These are phyloP conservation scores for Silene vulgaris DNA, from an alignment of 179 eudicot genomes.

Conservation along the genomic window DNA sequence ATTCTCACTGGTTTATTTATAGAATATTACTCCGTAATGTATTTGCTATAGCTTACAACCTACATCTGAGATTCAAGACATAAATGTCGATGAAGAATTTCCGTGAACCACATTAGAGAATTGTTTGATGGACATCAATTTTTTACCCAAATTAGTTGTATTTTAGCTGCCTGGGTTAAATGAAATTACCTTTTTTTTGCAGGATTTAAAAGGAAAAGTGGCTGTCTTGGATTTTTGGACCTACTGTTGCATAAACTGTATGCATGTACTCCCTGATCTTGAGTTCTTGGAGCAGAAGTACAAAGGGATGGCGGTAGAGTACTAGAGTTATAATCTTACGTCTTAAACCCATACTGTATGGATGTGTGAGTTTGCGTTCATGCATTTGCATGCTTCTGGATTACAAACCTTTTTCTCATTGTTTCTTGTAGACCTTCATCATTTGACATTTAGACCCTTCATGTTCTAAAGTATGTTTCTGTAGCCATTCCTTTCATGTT, in stretches of 20 bases:
- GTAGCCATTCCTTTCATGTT: too few species aligned
- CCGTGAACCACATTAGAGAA: neutral
- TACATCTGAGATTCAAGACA: neutral
- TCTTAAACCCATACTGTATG: slow-evolving; percentile 10
- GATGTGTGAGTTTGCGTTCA: neutral
- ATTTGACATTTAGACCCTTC: neutral
- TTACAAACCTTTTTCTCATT: neutral
- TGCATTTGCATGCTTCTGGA: slow-evolving; percentile 7
- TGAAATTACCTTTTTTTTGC: slow-evolving; percentile 23
- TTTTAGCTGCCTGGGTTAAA: neutral
- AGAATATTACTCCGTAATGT: neutral
- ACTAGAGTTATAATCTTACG: slow-evolving; percentile 26
- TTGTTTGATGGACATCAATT: neutral
- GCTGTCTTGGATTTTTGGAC: slow-evolving; percentile 98
- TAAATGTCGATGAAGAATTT: neutral
- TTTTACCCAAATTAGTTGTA: neutral
- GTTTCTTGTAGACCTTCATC: neutral
- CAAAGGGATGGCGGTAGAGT: slow-evolving; percentile 74
- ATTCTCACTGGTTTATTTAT: neutral
- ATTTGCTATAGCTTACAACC: neutral
- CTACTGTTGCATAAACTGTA: slow-evolving; percentile 94
- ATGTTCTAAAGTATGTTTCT: too few species aligned
- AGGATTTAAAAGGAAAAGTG: slow-evolving; percentile 96
- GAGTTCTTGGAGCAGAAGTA: slow-evolving; percentile 90
- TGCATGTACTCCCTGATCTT: slow-evolving; percentile 97